Conservation (phyloP, 1,284 basidiomycete species). For the Pyrrhoderma noxium region DNA sequence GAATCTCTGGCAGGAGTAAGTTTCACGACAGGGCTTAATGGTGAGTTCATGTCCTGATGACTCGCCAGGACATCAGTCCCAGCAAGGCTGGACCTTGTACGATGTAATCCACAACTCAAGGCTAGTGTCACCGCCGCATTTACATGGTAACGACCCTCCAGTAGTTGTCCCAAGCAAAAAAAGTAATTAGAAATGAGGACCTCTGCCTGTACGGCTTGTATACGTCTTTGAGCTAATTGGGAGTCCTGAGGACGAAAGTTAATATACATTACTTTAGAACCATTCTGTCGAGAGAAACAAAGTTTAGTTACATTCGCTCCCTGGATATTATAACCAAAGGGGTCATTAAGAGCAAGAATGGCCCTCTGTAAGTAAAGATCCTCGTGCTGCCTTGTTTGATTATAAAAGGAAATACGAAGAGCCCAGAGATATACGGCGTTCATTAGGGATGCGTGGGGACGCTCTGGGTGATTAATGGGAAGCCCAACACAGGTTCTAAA, state of each 20-base stretch:
- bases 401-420: conserved; percentile 30
- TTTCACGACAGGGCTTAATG: neutral
- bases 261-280: neutral
- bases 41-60: neutral
- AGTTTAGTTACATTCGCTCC: conserved; percentile 29
- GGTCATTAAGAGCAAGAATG: conserved; percentile 31
- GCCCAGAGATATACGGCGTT: conserved; percentile 45
- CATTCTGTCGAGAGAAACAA: neutral
- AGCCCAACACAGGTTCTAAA: conserved; percentile 23
- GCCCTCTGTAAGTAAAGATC: conserved; percentile 37
- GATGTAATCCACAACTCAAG: conserved; percentile 31
- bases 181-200: conserved; percentile 50
- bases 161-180: conserved; percentile 34
- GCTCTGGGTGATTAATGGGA: conserved; percentile 30
- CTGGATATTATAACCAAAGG: conserved; percentile 30
- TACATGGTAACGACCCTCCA: conserved; percentile 38
- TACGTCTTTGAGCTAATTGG: neutral
- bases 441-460: conserved; percentile 43
- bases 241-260: neutral
- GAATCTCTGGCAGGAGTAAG: conserved; percentile 29
- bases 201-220: conserved; percentile 52
- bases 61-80: neutral
- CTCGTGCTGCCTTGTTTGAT: conserved; percentile 25
- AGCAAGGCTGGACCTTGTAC: conserved; percentile 20
- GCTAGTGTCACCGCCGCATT: conserved; percentile 33